Conservation (phyloP, 495 filamentous ascomycete genomes). For the Xylaria scruposa region DNA sequence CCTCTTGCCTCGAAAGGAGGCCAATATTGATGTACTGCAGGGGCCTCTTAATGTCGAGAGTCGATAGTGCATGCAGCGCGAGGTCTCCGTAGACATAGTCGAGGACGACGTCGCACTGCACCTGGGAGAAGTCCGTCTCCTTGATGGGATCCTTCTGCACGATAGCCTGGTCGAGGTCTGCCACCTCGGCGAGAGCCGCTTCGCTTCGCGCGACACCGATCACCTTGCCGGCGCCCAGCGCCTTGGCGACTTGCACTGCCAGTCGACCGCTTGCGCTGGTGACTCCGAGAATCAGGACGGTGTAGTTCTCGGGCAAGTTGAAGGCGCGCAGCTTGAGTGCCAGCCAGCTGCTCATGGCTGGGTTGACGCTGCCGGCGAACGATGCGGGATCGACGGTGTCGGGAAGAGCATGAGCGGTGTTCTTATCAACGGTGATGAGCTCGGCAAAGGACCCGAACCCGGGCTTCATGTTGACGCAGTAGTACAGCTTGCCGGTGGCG, state of each 20-base stretch:
- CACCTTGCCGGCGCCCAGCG: conserved; percentile 49
- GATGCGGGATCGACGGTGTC: conserved; percentile 46
- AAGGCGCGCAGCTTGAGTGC: conserved; percentile 46
- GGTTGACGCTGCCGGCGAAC: conserved; percentile 54
- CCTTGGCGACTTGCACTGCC: conserved; percentile 46
- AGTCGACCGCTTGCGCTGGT: conserved; percentile 50
- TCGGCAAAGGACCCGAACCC: conserved; percentile 46
- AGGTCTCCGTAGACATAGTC: conserved; percentile 44
- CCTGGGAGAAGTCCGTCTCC: conserved; percentile 49
- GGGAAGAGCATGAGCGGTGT: conserved; percentile 38
- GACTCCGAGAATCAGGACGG: conserved; percentile 51
- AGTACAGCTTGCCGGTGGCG: conserved; percentile 46
- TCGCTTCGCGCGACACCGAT: conserved; percentile 51
- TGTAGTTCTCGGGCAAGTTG: conserved; percentile 43
- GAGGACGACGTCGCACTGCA: conserved; percentile 35
- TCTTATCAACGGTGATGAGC: conserved; percentile 46
- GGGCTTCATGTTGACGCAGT: conserved; percentile 44
- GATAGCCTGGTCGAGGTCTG: conserved; percentile 46
- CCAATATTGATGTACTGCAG: conserved; percentile 43
- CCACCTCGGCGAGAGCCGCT: conserved; percentile 35
- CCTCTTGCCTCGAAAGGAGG: conserved; percentile 31
- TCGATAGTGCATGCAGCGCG: conserved; percentile 33
- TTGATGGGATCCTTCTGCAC: conserved; percentile 41
- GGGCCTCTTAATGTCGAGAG: conserved; percentile 31
- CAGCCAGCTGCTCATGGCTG: conserved; percentile 54